Evolutionary conservation across 2,329 filamentous ascomycete genomes (phyloP), one percentile per base, ranked within the genome.

Genomic region (Arthrobotrys conoides): DNA sequence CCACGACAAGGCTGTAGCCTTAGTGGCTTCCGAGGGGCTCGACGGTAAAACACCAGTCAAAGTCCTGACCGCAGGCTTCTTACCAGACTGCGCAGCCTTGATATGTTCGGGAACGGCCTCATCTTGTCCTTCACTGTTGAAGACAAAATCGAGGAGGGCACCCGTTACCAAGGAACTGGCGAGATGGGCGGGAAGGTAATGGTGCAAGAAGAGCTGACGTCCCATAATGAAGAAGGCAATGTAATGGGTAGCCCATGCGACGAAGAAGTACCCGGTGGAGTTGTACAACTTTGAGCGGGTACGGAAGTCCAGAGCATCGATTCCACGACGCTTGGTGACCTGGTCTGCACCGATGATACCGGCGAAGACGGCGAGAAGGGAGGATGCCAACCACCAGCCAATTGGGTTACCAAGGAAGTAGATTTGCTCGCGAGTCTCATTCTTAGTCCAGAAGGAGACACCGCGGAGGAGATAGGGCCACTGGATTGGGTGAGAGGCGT

Each of bases 361-460:
- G 24, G 90, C 93, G 84, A 96, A 98, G 44, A 99, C 94, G 53
- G 96, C 96, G 79, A 99, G 87, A 70, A 99, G 87, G 86, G 93
- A 94, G 85, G 93, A 97, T 14, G 93, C 91, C 80, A 99, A 88
- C 96, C 96, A 99, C 94, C 96, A 99, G 75, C 95, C 96, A 80
- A 98, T 85, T 0, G 96, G 96, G 86, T 99, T 99, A 72, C 96
- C 96, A 33, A 99, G 87, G 88, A 99, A 99, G 86, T 99, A 99
- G 81, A 99, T 99, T 85, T 99, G 96, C 86, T 97, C 91, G 79
- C 93, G 91, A 9, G 95, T 97, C 71, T 96, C 93, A 84, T 93
- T 94, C 84, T 98, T 92, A 8, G 96, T 99, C 96, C 96, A 99
- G 91, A 99, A 99, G 85, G 94, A 97, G 82, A 99, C 95, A 86